A percentile compares a stretch with the other conserved stretches of the same genome.
These are phyloP conservation scores for Pseudogymnoascus sp. DNA, from an alignment of 2,329 filamentous ascomycete species.

Conservation along the genomic window DNA sequence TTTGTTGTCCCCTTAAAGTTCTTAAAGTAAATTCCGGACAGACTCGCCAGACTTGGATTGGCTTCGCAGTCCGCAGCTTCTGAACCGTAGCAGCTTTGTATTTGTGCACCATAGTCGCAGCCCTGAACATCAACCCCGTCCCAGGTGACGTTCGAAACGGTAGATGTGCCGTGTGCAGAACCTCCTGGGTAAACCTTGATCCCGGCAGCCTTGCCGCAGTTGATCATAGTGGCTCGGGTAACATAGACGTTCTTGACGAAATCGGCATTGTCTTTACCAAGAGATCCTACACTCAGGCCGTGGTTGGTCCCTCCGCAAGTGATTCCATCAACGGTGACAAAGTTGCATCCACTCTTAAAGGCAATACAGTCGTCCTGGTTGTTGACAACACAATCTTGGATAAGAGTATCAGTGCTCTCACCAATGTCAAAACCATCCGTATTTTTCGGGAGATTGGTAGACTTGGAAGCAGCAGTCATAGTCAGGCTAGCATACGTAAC, in stretches of 20 bases:
- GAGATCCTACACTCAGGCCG: conserved; percentile 39
- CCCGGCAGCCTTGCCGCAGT: conserved; percentile 36
- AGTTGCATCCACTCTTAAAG: conserved; percentile 37
- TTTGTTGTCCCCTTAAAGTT: conserved; percentile 33
- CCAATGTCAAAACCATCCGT: conserved; percentile 48
- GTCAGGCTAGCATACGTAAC: conserved; percentile 31
- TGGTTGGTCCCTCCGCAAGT: conserved; percentile 37
- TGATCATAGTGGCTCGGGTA: conserved; percentile 33
- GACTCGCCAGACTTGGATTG: conserved; percentile 28
- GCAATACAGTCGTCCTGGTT: conserved; percentile 55
- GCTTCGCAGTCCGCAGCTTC: conserved; percentile 30
- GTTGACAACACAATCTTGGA: conserved; percentile 42
- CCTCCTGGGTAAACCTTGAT: conserved; percentile 39
- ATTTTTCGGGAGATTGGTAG: conserved; percentile 36
- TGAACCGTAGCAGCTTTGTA: conserved; percentile 37
- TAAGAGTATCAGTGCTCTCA: conserved; percentile 38
- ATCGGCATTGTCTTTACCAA: conserved; percentile 37
- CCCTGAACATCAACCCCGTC: conserved; percentile 30
- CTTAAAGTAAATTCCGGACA: conserved; percentile 31
- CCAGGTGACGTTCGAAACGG: conserved; percentile 36
- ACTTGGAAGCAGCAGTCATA: conserved; percentile 34
- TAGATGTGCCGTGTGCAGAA: conserved; percentile 29
- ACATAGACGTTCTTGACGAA: conserved; percentile 37
- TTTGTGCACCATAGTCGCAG: conserved; percentile 37
- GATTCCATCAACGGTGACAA: conserved; percentile 34